Base-by-base conservation (phyloP, 2,329 filamentous ascomycete genomes). In the Arthrobotrys entomopaga region DNA sequence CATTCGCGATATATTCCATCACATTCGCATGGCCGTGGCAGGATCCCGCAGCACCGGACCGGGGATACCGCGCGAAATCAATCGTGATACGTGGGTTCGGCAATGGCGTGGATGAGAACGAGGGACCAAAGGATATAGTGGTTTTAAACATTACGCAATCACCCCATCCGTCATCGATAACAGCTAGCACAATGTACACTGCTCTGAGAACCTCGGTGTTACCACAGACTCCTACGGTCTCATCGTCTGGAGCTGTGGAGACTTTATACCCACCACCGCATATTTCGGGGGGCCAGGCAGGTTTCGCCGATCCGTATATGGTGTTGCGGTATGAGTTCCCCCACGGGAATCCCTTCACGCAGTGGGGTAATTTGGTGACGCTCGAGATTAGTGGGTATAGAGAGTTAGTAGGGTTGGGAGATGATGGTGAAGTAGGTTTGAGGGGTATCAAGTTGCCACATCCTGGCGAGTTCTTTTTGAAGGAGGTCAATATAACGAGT, bases 401-500 rank as follows among this genome's bases (percentile, higher is more conserved):
- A 7, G n/a, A 48, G 6, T 13, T 11, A 5, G 46, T 72, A 7
- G 67, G 40, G 38, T 20, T 59, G 48, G 67, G 65, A 16, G 22
- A 15, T 1, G 4, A 46, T 1, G 7, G 19, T 2, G 20, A 26
- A 3, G 19, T 29, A 3, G 50, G 49, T 2, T n/a, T 29, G 19
- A 2, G 24, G 8, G 50, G 49, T 13, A 26, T n/a, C 11, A 4
- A 42, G 10, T 5, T 34, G 6, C 29, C 29, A 3, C 10, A 34
- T 10, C n/a, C 65, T 34, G 66, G 66, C n/a, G 66, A 71, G 16
- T 72, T 72, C 34, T 72, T 26, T 15, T 13, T 67, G 48, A 60
- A 52, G 26, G 63, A 57, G 10, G 8, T 67, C 16, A 67, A 60
- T 26, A 59, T 67, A 20, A 53, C 54, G 1, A 19, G 43, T 20